Evolutionary conservation across 2,329 filamentous ascomycete species (phyloP).

Genomic region (Colletotrichum lentis): DNA sequence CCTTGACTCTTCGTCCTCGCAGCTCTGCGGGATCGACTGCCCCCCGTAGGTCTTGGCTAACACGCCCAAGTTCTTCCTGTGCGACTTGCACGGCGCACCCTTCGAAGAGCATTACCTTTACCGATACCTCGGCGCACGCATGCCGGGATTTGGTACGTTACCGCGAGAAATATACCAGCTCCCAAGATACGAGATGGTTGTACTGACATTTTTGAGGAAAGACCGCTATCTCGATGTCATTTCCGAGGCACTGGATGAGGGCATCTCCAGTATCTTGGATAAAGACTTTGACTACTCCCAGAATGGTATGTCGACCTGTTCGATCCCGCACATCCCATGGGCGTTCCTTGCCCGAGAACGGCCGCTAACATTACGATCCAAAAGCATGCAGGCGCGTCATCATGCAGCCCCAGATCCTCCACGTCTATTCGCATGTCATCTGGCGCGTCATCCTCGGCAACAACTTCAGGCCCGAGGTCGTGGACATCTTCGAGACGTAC

Average conservation of each 20-base stretch:
- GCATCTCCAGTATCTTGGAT: constrained; percentile 4
- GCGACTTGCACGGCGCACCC: constrained; percentile 26
- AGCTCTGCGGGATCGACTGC: neutral
- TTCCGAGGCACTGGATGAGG: constrained; percentile 25
- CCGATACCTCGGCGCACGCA: constrained; percentile 21
- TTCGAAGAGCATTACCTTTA: constrained; percentile 31
- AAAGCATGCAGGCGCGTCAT: constrained; percentile 16
- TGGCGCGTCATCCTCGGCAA: constrained; percentile 26
- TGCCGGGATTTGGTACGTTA: constrained; percentile 27
- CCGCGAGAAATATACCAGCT: too few relatives aligned
- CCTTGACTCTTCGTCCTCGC: too few relatives aligned
- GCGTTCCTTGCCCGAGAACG: too few relatives aligned
- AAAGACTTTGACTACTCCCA: neutral
- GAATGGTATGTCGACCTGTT: neutral
- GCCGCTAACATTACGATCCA: neutral
- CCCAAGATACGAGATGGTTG: neutral
- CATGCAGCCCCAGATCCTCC: constrained; percentile 31
- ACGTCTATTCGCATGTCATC: constrained; percentile 30
- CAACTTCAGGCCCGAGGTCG: constrained; percentile 17
- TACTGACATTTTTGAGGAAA: neutral
- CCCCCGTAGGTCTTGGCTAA: constrained; percentile 13
- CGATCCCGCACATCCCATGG: neutral
- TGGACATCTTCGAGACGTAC: constrained; percentile 26
- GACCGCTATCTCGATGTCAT: constrained; percentile 29
- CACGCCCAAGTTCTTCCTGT: constrained; percentile 24